These are phyloP conservation scores for Lachnellula subtilissima DNA, from an alignment of 2,329 filamentous ascomycete species.

Conservation along the genomic window DNA sequence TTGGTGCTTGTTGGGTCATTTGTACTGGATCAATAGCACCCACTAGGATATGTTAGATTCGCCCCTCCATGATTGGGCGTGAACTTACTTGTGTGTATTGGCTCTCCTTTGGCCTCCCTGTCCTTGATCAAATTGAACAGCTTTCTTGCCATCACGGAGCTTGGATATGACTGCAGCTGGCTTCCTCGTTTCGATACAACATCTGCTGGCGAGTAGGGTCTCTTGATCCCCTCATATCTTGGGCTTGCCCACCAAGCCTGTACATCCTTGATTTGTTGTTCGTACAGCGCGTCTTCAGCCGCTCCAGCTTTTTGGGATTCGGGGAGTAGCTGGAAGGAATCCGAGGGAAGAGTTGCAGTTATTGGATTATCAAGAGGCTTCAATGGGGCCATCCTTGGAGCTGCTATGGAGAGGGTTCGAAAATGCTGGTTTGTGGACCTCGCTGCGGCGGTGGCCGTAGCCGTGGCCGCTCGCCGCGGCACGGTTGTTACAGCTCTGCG, in stretches of 20 bases:
- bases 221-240: constrained; percentile 82
- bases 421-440: constrained; percentile 13
- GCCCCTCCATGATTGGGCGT: not conserved
- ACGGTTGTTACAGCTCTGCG: constrained; percentile 25
- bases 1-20: constrained; percentile 96
- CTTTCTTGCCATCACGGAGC: constrained; percentile 91
- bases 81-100: constrained; percentile 81
- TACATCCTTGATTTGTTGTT: constrained; percentile 78
- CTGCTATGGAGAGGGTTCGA: constrained; percentile 21
- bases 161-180: constrained; percentile 81
- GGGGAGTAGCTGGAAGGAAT: constrained; percentile 80
- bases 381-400: constrained; percentile 22
- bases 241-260: constrained; percentile 86
- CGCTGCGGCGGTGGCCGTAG: constrained; percentile 7
- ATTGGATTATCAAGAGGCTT: constrained; percentile 26
- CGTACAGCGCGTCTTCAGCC: constrained; percentile 80
- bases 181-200: constrained; percentile 91
- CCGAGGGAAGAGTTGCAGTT: constrained; percentile 41
- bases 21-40: constrained; percentile 98
- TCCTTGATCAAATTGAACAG: constrained; percentile 85
- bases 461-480: constrained; percentile 19
- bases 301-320: constrained; percentile 71
- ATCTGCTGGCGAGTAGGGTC: constrained; percentile 85
- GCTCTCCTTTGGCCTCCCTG: constrained; percentile 70
- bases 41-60: constrained; percentile 50